Evolutionary conservation across 805 yeast genomes (phyloP).

Genomic region (Zygoascus bituminiphila): DNA sequence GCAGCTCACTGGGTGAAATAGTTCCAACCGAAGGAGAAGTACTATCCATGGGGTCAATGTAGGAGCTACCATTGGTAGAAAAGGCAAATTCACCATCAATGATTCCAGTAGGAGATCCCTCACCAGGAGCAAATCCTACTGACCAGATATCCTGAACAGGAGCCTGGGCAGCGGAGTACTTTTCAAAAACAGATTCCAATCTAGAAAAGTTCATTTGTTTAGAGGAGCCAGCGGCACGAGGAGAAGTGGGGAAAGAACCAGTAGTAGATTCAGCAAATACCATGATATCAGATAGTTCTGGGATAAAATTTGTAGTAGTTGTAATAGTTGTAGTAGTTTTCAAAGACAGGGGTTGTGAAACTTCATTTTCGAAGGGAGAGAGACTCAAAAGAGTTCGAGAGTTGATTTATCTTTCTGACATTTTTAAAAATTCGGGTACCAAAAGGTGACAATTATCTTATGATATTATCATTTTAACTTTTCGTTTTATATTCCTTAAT

Average conservation of each 20-base stretch:
- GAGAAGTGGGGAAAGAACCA: background rate
- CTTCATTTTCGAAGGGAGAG: constrained; percentile 3
- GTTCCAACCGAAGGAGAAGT: constrained; percentile 11
- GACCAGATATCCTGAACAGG: constrained; percentile 21
- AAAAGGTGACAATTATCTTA: background rate
- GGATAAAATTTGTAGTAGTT: too few species aligned
- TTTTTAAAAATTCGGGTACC: background rate
- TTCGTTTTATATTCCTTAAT: background rate
- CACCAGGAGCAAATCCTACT: constrained; percentile 11
- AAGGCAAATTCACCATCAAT: constrained; percentile 3
- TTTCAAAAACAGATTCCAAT: constrained; percentile 27
- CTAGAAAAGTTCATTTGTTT: constrained; percentile 10
- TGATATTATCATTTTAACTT: background rate
- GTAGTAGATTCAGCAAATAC: constrained; percentile 1
- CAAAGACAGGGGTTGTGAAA: constrained; percentile 3
- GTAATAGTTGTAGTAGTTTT: background rate
- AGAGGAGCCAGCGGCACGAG: background rate
- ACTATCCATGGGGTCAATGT: constrained; percentile 11
- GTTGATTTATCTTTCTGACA: background rate
- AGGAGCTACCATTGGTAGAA: constrained; percentile 2
- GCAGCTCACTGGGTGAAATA: constrained; percentile 19
- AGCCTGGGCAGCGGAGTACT: constrained; percentile 27
- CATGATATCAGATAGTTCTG: background rate
- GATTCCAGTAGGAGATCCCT: background rate
- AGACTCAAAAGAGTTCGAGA: constrained; percentile 3